Evolutionary conservation across 2,329 filamentous ascomycete species (phyloP).

Genomic region (Ceratocystis destructans): DNA sequence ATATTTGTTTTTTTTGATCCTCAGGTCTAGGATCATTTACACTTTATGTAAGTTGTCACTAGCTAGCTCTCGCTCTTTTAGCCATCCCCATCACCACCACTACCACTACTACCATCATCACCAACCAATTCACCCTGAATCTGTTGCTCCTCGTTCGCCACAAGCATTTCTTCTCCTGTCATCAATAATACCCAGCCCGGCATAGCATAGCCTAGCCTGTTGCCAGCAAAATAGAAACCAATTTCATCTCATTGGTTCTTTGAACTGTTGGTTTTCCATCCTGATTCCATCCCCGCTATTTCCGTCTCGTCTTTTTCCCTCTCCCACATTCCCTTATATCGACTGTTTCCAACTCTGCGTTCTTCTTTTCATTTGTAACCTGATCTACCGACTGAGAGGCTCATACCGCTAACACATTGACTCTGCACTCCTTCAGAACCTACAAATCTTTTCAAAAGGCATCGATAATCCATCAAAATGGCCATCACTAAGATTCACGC

Average conservation of each 20-base stretch:
- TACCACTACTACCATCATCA: no score
- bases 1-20: conserved; percentile 18
- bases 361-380: not conserved
- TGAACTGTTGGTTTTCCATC: not conserved
- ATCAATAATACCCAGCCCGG: not conserved
- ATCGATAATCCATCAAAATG: conserved; percentile 46
- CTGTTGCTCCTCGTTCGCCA: no score
- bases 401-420: conserved; percentile 20
- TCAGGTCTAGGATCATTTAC: conserved; percentile 19
- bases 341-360: not conserved
- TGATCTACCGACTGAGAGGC: not conserved
- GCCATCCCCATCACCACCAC: no score
- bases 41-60: conserved; percentile 17
- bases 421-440: conserved; percentile 11
- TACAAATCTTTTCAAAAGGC: conserved; percentile 14
- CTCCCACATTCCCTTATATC: not conserved
- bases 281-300: not conserved
- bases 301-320: no score
- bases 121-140: no score
- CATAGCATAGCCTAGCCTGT: not conserved
- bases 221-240: not conserved
- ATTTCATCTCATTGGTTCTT: not conserved
- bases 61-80: not conserved
- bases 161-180: not conserved
- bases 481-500: conserved; percentile 80